Base-by-base conservation (phyloP, 2,329 filamentous ascomycete species). In the Botrytis aclada region DNA sequence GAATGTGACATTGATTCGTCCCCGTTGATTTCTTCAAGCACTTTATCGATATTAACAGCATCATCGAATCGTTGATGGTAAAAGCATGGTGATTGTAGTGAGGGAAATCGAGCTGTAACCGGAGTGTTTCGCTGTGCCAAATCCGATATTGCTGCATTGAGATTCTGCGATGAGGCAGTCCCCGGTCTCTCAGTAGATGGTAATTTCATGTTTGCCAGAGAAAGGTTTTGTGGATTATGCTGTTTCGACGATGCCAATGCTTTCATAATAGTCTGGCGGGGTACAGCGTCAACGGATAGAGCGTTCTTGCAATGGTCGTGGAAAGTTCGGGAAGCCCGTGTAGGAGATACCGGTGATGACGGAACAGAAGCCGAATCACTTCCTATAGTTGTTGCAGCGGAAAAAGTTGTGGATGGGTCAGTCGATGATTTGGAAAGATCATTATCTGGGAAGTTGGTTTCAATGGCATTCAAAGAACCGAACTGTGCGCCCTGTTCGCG, bases 31-130 rank as follows among this genome's bases (percentile, higher is more conserved):
- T 99, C 96, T 80, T 98, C 95, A 10, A 99, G 86, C 9, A 99
- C 94, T 83, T 93, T 96, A 78, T 96, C 93, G 74, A 98, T 94
- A 82, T 99, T 94, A 78, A 99, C 94, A 14, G 95, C 93, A 81
- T 97, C 94, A 79, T 98, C 96, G 80, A 99, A 99, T 75, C 95
- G 90, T 83, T 97, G 93, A 84, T 99, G 96, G 84, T 97, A 98
- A 84, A 97, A 99, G 84, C 96, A 99, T 22, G 96, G 96, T 62
- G 95, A 98, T 78, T 95, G 92, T 70, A 98, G 85, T 16, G 92
- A 87, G 18, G 91, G 88, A 77, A 95, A 86, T 81, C 54, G 84
- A 83, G 78, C 82, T 77, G 81, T 80, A 80, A 76, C 74, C 14
- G 82, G 80, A 25, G 79, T 79, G 66, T 78, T 79, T 71, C 76